Conservation (phyloP, 495 filamentous ascomycete species). For the Hypoxylon cercidicola region DNA sequence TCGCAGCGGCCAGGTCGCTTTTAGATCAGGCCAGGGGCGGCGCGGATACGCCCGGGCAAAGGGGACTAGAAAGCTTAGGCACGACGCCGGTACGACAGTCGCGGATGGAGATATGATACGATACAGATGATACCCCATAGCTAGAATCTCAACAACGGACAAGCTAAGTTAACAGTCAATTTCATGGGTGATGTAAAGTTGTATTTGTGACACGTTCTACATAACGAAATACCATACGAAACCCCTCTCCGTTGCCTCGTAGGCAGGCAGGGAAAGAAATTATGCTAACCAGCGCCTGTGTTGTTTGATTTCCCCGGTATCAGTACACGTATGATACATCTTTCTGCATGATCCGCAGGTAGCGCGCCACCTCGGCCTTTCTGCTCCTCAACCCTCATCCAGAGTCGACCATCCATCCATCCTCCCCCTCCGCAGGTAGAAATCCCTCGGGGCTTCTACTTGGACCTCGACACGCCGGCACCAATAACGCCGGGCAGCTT, state of each 20-base stretch:
- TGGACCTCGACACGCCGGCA: conserved; percentile 78
- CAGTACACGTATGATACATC: conserved; percentile 43
- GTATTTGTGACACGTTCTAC: conserved; percentile 27
- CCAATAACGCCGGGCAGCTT: conserved; percentile 86
- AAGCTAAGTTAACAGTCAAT: conserved; percentile 9
- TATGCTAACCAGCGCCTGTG: conserved; percentile 39
- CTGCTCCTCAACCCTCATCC: neutral
- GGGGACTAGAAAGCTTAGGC: conserved; percentile 71
- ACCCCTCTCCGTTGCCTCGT: neutral
- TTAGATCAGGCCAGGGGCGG: conserved; percentile 41
- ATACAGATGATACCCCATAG: conserved; percentile 3
- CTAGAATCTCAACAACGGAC: neutral
- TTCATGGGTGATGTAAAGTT: conserved; percentile 9
- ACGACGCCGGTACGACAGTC: conserved; percentile 62
- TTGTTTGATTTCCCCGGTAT: conserved; percentile 29
- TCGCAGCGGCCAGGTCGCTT: conserved; percentile 42
- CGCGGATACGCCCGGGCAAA: conserved; percentile 52
- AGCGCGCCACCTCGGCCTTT: neutral
- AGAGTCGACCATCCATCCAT: neutral
- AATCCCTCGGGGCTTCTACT: conserved; percentile 34
- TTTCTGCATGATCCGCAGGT: conserved; percentile 1
- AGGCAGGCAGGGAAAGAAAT: conserved; percentile 8
- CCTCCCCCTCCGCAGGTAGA: neutral
- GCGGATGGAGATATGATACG: conserved; percentile 40
- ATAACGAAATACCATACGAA: conserved; percentile 35